Conservation (phyloP, 2,329 filamentous ascomycete species). For the Pseudocercospora vitis region DNA sequence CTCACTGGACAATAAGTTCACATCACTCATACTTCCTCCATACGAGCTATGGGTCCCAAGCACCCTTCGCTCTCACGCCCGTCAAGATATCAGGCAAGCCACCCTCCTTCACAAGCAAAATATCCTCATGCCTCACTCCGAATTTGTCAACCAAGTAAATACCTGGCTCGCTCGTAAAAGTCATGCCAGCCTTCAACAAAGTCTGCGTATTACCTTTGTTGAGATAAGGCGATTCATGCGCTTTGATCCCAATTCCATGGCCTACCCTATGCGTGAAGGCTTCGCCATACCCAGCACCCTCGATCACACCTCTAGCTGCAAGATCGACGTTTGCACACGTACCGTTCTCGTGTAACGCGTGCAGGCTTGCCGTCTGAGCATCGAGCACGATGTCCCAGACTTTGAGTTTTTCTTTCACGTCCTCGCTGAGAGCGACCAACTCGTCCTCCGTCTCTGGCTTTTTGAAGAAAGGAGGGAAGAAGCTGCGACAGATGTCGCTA, state of each 20-base stretch:
- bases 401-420: conserved; percentile 51
- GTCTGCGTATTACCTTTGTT: conserved; percentile 60
- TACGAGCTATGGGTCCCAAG: conserved; percentile 54
- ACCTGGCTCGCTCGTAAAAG: conserved; percentile 64
- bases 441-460: conserved; percentile 35
- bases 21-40: not conserved
- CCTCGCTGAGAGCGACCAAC: conserved; percentile 27
- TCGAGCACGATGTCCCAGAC: conserved; percentile 63
- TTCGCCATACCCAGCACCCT: conserved; percentile 58
- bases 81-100: conserved; percentile 58
- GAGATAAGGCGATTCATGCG: conserved; percentile 64
- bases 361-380: conserved; percentile 59
- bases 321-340: conserved; percentile 62
- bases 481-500: conserved; percentile 64
- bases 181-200: conserved; percentile 57
- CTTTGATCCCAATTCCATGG: conserved; percentile 66
- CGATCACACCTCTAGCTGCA: conserved; percentile 59
- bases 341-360: conserved; percentile 52
- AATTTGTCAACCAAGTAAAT: conserved; percentile 62
- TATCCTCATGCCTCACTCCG: conserved; percentile 63
- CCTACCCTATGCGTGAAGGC: conserved; percentile 63
- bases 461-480: conserved; percentile 46
- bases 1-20: too few species aligned
- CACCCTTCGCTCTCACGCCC: conserved; percentile 52
- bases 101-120: conserved; percentile 57